Evolutionary conservation across 768 basidiomycete genomes (phyloP), one percentile per base, ranked within the genome.

Genomic region (Astraeus odoratus): DNA sequence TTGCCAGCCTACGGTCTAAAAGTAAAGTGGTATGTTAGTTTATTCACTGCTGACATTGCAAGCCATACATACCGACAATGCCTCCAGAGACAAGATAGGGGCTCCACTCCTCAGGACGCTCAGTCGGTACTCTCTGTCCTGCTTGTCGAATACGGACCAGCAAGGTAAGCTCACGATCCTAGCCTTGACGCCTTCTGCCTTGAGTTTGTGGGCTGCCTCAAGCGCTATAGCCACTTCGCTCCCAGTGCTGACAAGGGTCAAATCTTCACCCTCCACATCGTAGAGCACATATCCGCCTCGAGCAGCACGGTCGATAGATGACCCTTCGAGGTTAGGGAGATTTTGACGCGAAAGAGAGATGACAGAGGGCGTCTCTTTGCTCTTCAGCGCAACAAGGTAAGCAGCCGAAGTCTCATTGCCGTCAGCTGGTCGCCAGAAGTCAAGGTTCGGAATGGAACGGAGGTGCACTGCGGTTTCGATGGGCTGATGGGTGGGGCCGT

Each of bases 351-450:
- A 89, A 45, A 88, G 77, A 4, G 81, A 83, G 47, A 91, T 71
- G 54, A 94, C 74, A 20, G 91, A 92, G 23, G 93, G 92, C 2
- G 89, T 94, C 56, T 71, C 66, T 50, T 67, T 77, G 50, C 88
- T 82, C 52, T 76, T 73, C 55, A 97, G 66, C 37, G 92, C 86
- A 46, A 83, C 78, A 49, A 78, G 64, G 73, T 96, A 96, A 15
- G 93, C 78, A 18, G 93, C 93, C 18, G 89, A 92, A n/a, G 90
- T 93, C 73, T 97, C 94, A 64, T 96, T 95, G 26, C 94, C 93
- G 62, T 96, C 92, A 22, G 92, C 90, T 5, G 89, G 89, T 49
- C 89, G 83, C 85, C 86, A 87, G 75, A 96, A 90, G 51, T 87
- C 86, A 42, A 89, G 69, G 72, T 97, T 95, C 56, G 94, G 94